Base-by-base conservation (phyloP, 805 yeast species). In the Candida germanica region DNA sequence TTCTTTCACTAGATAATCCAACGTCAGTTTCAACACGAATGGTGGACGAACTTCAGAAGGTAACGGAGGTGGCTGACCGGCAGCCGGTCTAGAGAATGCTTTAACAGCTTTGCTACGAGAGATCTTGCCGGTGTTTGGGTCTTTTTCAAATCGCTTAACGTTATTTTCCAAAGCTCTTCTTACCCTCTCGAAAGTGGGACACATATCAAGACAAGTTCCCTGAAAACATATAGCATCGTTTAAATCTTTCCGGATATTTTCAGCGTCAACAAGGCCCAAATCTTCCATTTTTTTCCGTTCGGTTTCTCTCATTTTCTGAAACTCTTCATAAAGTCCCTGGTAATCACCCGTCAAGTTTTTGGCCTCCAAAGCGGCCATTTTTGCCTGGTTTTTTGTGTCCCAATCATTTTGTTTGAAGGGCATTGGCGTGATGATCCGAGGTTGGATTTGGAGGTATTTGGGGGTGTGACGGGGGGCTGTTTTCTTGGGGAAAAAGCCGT, bases 1-100 rank as follows among this genome's bases (percentile, higher is more conserved):
- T 26, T 77, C 71, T 13, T 78, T 78, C 6, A 87, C 74, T 23
- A 93, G 69, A 54, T 86, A 87, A 40, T 83, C 71, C 41, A 93
- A 61, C 0, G 97, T 81, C 23, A 67, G 51, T 9, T 71, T 72
- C 27, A 93, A 61, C 1, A 89, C 67, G 36, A 72, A 74, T 0
- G 99, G 98, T 1, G 98, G 96, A 42, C 99, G 71, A 3, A 93
- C 99, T 56, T 93, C 98, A 1, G 97, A 87, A 0, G 98, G 99
- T 39, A 93, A 65, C 3, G 98, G 95, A 2, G 97, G 98, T 1
- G 96, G 95, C 49, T 93, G 96, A 5, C 98, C 98, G 0, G 98
- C 97, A 12, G 95, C 96, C 0, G 99, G 97, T 49, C 99, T 71
- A 15, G 95, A 84, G 54, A 93, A 93, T 1, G 96, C 94, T 59